Evolutionary conservation across 1,284 basidiomycete genomes (phyloP), one percentile per base, ranked within the genome.

Genomic region (Veloporphyrellus conicus): DNA sequence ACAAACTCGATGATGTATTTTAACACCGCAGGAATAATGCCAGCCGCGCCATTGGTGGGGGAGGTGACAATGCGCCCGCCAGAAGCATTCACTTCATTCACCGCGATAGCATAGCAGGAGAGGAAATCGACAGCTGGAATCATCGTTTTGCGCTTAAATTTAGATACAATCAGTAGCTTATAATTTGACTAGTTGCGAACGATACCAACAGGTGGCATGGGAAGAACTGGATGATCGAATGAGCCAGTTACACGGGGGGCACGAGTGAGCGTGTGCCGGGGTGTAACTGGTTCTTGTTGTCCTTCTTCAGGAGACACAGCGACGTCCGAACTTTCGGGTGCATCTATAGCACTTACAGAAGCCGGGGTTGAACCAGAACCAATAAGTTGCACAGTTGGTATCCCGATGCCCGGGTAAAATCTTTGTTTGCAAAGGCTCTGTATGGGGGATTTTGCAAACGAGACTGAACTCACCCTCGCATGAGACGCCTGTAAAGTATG

Each of bases 91-190:
- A 94, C 92, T 64, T 89, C 85, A 56, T 90, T 91, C 25, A 93
- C 91, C 5, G 90, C 90, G 50, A 93, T 93, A 1, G 90, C 92
- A 68, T 94, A 94, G 59, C 90, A 93, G 3, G 86, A 90, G 53
- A 98, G 73, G 64, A 94, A 95, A 66, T 98, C 94, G 71, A 98
- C 86, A 0, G 92, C 92, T 0, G 93, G 93, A 46, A 96, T 93
- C 57, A 84, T 82, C 11, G 87, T 90, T 58, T 82, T 87, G 48
- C 89, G 77, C 86, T 90, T 57, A 22, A 50, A 53, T 28, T 47
- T 43, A 44, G 39, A 38, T 49, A 45, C 12, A 33, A 44, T 43
- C n/a, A 54, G 43, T 40, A 25, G 42, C 9, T 2, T 18, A 31
- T 11, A 25, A 9, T 40, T 14, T 20, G 38, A 23, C 18, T 6